Evolutionary conservation across 2,329 filamentous ascomycete genomes (phyloP).

Genomic region (Fusarium chlamydosporum): DNA sequence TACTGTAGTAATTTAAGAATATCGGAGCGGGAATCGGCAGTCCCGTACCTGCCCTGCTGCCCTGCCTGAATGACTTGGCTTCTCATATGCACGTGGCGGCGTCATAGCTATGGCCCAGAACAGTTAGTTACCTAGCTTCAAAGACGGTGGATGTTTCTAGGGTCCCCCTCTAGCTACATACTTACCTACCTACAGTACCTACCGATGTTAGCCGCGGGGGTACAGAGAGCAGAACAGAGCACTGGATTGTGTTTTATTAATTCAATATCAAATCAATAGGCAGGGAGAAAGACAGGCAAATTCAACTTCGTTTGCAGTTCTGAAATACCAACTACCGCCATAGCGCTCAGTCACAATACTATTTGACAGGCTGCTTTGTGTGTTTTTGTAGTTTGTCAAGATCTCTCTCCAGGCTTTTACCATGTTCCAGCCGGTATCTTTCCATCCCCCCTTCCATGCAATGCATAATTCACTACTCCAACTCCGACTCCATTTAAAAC

Average conservation of each 20-base stretch:
- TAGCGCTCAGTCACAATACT: neutral
- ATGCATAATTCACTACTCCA: neutral
- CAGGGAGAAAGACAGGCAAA: neutral
- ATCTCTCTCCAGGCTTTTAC: neutral
- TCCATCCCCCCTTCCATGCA: neutral
- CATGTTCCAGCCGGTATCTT: neutral
- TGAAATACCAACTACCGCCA: neutral
- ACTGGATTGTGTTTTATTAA: neutral
- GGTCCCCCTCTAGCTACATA: neutral
- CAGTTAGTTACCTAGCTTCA: conserved; percentile 15
- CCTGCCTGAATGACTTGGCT: conserved; percentile 41
- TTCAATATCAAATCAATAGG: neutral
- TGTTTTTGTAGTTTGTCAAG: neutral
- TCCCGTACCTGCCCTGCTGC: conserved; percentile 23
- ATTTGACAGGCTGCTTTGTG: neutral
- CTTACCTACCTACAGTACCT: conserved; percentile 25
- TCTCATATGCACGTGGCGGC: conserved; percentile 42
- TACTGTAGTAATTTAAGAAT: conserved; percentile 7
- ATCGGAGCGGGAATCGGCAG: conserved; percentile 45
- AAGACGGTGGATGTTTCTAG: conserved; percentile 2
- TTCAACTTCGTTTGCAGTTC: neutral
- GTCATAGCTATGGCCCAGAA: conserved; percentile 39
- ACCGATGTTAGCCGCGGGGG: conserved; percentile 45
- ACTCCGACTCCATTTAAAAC: neutral
- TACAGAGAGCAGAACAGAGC: neutral